Conservation (phyloP, 208 protist species). For the Perkinsela sp. region DNA sequence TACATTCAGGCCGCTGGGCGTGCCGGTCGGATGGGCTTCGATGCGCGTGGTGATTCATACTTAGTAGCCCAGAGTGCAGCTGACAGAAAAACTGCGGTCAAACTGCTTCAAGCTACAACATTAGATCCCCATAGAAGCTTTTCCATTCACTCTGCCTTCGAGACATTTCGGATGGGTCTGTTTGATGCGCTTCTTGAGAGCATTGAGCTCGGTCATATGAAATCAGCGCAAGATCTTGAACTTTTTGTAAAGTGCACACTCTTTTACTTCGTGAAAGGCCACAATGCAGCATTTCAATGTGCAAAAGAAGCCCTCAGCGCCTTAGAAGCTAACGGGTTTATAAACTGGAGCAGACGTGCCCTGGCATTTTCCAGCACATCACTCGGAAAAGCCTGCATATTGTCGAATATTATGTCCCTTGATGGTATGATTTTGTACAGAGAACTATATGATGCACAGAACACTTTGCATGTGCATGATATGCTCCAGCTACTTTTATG, state of each 20-base stretch:
- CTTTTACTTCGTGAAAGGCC: background rate
- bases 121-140: no score
- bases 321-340: background rate
- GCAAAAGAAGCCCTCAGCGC: background rate
- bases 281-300: background rate
- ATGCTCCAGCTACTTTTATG: background rate
- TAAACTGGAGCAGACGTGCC: background rate
- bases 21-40: slow-evolving; percentile 7
- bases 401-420: background rate
- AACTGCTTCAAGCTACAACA: background rate
- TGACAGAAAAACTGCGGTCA: background rate
- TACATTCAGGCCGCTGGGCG: slow-evolving; percentile 9
- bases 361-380: background rate
- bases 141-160: no score
- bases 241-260: background rate
- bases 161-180: background rate
- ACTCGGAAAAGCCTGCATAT: background rate
- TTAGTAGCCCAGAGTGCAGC: slow-evolving; percentile 6
- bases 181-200: background rate
- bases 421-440: background rate
- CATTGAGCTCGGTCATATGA: background rate
- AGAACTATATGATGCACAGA: background rate
- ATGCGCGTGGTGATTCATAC: slow-evolving; percentile 7
- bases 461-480: background rate
- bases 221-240: background rate